A percentile compares a stretch with the other conserved stretches of the same genome.
phyloP scores from a whole-genome alignment of 495 filamentous ascomycete genomes.

The Extremus antarcticus region DNA sequence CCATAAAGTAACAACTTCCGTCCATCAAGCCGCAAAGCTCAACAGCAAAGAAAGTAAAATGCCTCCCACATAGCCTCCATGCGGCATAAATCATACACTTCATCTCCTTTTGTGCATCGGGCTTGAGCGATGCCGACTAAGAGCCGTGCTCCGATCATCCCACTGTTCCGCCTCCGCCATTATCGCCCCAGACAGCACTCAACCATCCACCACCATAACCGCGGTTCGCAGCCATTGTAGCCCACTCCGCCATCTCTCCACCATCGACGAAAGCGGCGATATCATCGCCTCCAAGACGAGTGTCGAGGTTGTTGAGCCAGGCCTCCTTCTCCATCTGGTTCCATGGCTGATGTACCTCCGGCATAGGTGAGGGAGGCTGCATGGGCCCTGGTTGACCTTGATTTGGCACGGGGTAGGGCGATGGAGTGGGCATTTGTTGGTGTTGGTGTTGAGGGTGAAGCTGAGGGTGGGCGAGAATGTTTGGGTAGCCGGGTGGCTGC shows the following conservation, averaged over 20 bases:
- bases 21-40: too few species aligned
- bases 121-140: too few species aligned
- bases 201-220: conserved; percentile 3
- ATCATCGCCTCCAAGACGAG: conserved; percentile 25
- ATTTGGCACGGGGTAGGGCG: neutral
- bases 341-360: conserved; percentile 7
- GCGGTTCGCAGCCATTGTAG: neutral
- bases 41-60: too few species aligned
- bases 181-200: conserved; percentile 4
- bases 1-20: neutral
- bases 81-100: too few species aligned
- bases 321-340: conserved; percentile 16
- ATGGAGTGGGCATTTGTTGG: too few species aligned
- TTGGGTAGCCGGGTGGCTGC: neutral
- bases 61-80: too few species aligned
- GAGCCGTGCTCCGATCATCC: neutral
- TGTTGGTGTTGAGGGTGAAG: neutral
- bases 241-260: conserved; percentile 3
- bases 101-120: too few species aligned
- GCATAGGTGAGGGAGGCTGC: neutral
- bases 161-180: neutral
- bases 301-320: conserved; percentile 26
- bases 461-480: neutral
- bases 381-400: neutral
- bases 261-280: conserved; percentile 25